phyloP scores from a whole-genome alignment of 768 basidiomycete genomes.

The Multifurca ochricompacta region DNA sequence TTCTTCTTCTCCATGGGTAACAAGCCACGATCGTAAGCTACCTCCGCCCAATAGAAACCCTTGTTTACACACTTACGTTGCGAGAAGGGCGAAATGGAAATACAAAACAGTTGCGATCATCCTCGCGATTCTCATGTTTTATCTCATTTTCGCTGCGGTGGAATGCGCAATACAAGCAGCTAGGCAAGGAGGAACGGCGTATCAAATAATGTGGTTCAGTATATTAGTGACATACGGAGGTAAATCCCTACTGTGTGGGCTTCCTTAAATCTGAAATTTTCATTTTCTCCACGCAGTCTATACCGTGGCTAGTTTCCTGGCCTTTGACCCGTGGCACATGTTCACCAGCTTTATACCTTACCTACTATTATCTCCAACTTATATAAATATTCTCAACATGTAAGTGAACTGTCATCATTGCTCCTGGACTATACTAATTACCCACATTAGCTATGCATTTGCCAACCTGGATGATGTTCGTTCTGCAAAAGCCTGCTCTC shows the following conservation, averaged over 20 bases:
- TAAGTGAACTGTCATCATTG: conserved; percentile 29
- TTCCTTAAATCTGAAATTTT: not conserved
- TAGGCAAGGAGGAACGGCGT: conserved; percentile 53
- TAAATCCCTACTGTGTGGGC: conserved; percentile 22
- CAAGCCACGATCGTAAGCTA: conserved; percentile 71
- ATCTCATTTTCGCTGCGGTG: conserved; percentile 78
- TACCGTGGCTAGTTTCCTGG: conserved; percentile 66
- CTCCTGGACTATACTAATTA: not conserved
- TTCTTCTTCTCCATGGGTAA: conserved; percentile 97
- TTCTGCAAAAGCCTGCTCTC: conserved; percentile 15
- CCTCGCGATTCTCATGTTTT: conserved; percentile 71
- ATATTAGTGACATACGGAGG: conserved; percentile 80
- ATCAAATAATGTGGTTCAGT: conserved; percentile 76
- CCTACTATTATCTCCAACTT: conserved; percentile 75
- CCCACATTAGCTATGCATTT: conserved; percentile 61
- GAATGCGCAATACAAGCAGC: conserved; percentile 71
- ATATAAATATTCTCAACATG: conserved; percentile 73
- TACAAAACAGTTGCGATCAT: conserved; percentile 73
- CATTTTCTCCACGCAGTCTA: conserved; percentile 48
- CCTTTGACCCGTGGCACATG: conserved; percentile 96
- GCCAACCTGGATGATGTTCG: conserved; percentile 79
- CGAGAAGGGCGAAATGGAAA: conserved; percentile 64
- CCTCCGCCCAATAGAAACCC: not conserved
- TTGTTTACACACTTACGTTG: not conserved
- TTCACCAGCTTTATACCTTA: conserved; percentile 88